Percentiles rank a stretch among this genome's conserved stretches.
Evolutionary conservation across 2,329 filamentous ascomycete genomes (phyloP).

Genomic region (Colletotrichum filicis): DNA sequence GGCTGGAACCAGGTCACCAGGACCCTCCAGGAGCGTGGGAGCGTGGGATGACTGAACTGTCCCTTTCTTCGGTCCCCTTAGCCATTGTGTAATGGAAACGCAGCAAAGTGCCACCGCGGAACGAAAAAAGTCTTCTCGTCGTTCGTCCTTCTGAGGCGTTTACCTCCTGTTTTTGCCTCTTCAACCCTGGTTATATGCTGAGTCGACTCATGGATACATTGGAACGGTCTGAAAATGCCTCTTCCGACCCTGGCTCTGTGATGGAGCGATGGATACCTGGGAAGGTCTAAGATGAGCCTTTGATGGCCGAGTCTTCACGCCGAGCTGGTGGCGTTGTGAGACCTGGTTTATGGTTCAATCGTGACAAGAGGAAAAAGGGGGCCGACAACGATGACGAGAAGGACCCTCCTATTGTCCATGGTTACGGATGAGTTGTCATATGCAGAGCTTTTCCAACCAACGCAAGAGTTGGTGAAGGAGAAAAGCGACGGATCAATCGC

Average conservation of each 20-base stretch:
- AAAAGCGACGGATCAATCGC: conserved; percentile 7
- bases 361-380: background rate
- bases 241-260: background rate
- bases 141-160: conserved; percentile 39
- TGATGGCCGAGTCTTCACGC: conserved; percentile 17
- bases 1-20: background rate
- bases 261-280: background rate
- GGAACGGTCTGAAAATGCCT: background rate
- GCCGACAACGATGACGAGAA: background rate
- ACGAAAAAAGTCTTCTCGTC: background rate
- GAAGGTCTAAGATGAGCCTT: background rate
- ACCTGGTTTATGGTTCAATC: background rate
- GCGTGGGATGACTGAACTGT: conserved; percentile 21
- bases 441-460: background rate
- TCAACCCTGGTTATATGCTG: background rate
- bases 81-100: conserved; percentile 35
- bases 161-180: background rate
- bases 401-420: too few relatives aligned
- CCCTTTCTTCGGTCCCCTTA: background rate
- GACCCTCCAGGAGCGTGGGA: background rate
- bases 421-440: background rate
- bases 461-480: background rate
- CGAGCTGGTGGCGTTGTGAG: conserved; percentile 18
- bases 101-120: conserved; percentile 20
- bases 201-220: too few relatives aligned